Conservation (phyloP, 2,329 filamentous ascomycete species). For the Monilinia polystroma region DNA sequence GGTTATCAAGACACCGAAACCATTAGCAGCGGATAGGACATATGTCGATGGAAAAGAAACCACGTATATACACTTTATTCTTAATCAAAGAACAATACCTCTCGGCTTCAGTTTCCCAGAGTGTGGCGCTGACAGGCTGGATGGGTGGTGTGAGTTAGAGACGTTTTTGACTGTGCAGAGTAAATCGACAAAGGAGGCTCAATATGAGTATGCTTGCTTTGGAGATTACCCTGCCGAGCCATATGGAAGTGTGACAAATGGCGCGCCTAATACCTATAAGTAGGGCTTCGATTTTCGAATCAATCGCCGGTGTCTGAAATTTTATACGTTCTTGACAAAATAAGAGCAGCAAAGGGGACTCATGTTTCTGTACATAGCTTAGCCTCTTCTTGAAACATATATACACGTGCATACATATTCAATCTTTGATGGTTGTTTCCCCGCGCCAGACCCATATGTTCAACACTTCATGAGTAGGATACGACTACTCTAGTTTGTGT, state of each 20-base stretch:
- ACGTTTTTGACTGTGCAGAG: constrained; percentile 65
- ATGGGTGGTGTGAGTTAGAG: constrained; percentile 74
- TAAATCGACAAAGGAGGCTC: constrained; percentile 55
- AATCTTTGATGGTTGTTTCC: background rate
- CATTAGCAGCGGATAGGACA: constrained; percentile 55
- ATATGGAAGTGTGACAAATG: constrained; percentile 53
- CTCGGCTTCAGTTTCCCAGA: constrained; percentile 64
- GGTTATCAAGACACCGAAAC: constrained; percentile 65
- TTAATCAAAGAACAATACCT: constrained; percentile 73
- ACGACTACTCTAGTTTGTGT: no score
- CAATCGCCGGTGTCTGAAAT: background rate
- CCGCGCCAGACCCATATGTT: background rate
- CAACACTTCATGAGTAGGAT: background rate
- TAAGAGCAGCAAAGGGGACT: background rate
- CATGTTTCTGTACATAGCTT: background rate
- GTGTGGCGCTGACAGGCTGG: constrained; percentile 60
- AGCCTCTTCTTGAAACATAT: background rate
- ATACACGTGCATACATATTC: background rate
- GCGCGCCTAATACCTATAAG: constrained; percentile 37
- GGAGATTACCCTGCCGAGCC: constrained; percentile 52
- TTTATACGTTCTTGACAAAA: no score
- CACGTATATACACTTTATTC: constrained; percentile 69
- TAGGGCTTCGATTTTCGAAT: background rate
- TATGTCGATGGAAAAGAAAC: constrained; percentile 53
- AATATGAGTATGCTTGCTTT: constrained; percentile 66